Conservation (phyloP, 768 basidiomycete genomes). For the Boletales sp. region DNA sequence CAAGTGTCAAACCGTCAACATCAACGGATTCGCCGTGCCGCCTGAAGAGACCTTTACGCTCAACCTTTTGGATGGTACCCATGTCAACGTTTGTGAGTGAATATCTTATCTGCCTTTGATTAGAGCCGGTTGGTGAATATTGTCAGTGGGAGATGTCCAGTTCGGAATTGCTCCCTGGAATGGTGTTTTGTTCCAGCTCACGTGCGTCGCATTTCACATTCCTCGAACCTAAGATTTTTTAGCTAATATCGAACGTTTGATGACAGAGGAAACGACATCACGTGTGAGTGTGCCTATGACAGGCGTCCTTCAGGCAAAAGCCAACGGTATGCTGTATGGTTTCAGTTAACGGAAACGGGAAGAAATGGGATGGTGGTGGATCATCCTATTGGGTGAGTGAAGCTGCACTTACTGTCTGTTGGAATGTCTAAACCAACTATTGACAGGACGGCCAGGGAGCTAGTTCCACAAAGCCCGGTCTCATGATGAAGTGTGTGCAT, state of each 20-base stretch:
- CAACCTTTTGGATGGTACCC: constrained; percentile 43
- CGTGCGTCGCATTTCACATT: constrained; percentile 27
- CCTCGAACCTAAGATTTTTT: neutral
- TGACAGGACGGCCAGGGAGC: constrained; percentile 27
- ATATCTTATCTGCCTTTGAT: neutral
- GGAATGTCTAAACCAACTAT: neutral
- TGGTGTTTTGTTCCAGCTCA: constrained; percentile 53
- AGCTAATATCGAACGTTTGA: neutral
- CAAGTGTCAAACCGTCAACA: constrained; percentile 54
- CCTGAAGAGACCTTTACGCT: constrained; percentile 50
- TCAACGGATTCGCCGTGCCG: constrained; percentile 55
- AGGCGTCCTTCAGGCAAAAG: neutral
- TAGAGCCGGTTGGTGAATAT: neutral
- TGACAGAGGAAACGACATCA: constrained; percentile 44
- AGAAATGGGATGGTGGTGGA: constrained; percentile 41
- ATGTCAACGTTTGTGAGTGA: constrained; percentile 54
- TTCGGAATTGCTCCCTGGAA: constrained; percentile 53
- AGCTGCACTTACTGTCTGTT: neutral
- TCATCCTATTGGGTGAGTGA: constrained; percentile 40
- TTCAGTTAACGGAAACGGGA: constrained; percentile 39
- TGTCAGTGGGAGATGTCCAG: constrained; percentile 51
- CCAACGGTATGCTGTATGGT: neutral
- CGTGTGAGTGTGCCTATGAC: constrained; percentile 35
- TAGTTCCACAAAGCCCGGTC: constrained; percentile 23
- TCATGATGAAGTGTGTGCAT: constrained; percentile 42